Evolutionary conservation across 148 eudicot genomes (phyloP).

Genomic region (Rhododendron molle): DNA sequence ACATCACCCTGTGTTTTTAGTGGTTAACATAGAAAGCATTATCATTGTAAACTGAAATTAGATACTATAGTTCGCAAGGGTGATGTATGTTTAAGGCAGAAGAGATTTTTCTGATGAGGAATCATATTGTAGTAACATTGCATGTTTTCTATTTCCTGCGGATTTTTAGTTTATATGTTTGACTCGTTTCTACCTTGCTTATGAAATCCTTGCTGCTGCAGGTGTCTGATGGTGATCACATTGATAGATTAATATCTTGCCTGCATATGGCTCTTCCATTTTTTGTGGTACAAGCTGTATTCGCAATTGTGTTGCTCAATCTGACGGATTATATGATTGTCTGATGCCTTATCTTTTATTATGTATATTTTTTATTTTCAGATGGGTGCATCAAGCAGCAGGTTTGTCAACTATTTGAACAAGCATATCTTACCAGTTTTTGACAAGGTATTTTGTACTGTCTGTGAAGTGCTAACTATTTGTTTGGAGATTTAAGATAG

Average conservation of each 20-base stretch:
- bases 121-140: neutral
- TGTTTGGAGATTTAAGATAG: neutral
- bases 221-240: conserved; percentile 79
- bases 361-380: conserved; percentile 18
- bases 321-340: neutral
- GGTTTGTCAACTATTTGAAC: conserved; percentile 67
- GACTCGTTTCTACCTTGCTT: neutral
- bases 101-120: neutral
- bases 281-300: conserved; percentile 42
- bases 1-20: neutral
- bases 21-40: neutral
- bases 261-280: conserved; percentile 70
- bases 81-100: neutral
- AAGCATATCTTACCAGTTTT: conserved; percentile 76
- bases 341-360: neutral
- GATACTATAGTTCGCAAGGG: neutral
- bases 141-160: neutral
- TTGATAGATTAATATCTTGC: conserved; percentile 72
- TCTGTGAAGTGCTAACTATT: neutral
- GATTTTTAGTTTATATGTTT: neutral
- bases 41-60: neutral
- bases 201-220: conserved; percentile 23
- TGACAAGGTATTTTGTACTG: conserved; percentile 60
- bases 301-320: neutral
- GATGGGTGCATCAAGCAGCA: conserved; percentile 92